Evolutionary conservation across 441 rosid species (phyloP), one percentile per base, ranked within the genome.

Genomic region (Pelargonium citronellum): DNA sequence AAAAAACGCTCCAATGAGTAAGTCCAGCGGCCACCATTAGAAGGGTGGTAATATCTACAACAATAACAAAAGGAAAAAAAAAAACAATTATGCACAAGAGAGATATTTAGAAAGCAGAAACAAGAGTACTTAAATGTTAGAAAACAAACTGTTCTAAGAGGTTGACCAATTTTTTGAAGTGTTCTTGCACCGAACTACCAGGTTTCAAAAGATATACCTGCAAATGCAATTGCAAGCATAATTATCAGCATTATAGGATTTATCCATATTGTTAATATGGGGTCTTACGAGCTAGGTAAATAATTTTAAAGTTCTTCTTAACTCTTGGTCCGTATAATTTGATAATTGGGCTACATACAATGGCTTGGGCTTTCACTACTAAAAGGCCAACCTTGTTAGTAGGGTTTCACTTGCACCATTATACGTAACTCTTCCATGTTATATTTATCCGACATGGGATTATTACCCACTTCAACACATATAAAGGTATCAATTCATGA

Each of bases 1-100:
- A 95, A 85, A 84, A 92, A 88, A 4, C 95, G 83, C 81, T 95
- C 97, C 89, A 95, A 77, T 73, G 98, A 88, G 83, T 91, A 92
- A 73, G 99, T 95, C 99, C 99, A 95, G 55, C 98, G 96, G 63
- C 99, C 99, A 74, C 99, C 99, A 79, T 92, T 95, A 68, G 99
- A 95, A 22, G 99, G 99, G 83, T 95, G 98, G 79, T 92, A 95
- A 81, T 92, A 92, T 76, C 99, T 95, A 85, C 67, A 72, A 64
- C 63, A 79, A 53, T 2, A 75, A 67, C 77, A 30, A 19, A 39
- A 9, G 43, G 51, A 67, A 77, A 41, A 75, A 75, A 24, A 44
- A 74, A 76, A 20, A 72, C 68, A 72, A 75, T 61, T 47, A 67
- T 64, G 34, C 65, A 62, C 12, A 62, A 73, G 66, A 67, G 44